Base-by-base conservation (phyloP, 345 rosid genomes). In the Excoecaria agallocha region DNA sequence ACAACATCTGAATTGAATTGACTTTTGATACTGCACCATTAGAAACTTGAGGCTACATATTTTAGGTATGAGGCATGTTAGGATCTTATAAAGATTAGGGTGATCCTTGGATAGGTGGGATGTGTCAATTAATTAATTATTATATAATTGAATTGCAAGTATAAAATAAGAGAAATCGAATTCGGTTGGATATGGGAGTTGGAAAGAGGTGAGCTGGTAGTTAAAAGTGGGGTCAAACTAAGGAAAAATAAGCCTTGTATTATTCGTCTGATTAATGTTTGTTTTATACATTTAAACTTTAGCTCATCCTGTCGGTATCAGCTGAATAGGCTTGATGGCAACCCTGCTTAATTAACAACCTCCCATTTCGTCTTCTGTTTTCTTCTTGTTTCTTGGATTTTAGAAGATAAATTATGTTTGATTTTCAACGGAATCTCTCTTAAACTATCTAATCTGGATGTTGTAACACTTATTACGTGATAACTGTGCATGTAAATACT, bases 311-410 rank as follows among this genome's bases (percentile, higher is more conserved):
- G 77, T 81, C 77, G 12, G 59, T 22, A 46, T 78, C 78, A 54
- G 67, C 77, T 68, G 82, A 78, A 66, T 81, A 76, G 79, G 76
- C 65, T 64, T 43, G 83, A 77, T 61, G 30, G 69, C 11, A 72
- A 60, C 66, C 69, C 43, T 17, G 3, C 58, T 35, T 54, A 37
- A 37, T 35, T 54, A 52, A 37, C 30, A 37, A 52, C 73, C 37
- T 70, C 43, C 20, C 54, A 22, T 30, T 30, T 30, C 30, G 30
- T 30, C 30, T 37, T 39, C 37, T 69, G 62, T 54, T 69, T 55
- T 37, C 73, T 54, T 70, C 7, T 55, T 20, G 25, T 69, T 69
- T 4, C 12, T 9, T 48, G 20, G 13, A 8, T 11, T 4, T 48
- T 3, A 15, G 9, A 49, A 8, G 38, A 17, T 3, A 13, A 7